Base-by-base conservation (phyloP, 2,329 filamentous ascomycete species). In the Exophiala mesophila region DNA sequence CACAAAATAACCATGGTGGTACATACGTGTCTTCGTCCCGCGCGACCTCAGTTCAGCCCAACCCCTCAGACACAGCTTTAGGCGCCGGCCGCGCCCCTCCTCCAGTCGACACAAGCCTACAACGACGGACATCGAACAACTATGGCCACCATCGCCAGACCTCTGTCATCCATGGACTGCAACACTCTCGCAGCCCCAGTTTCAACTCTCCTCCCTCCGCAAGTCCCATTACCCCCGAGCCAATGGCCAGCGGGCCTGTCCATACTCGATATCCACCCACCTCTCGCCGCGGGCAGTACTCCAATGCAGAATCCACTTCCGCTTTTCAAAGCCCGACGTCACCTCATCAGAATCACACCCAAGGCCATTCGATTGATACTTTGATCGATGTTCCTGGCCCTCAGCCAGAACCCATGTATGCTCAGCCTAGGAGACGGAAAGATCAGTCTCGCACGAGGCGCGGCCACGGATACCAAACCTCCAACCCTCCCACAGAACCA, bases 81-180 rank as follows among this genome's bases (percentile, higher is more conserved):
- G 46, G 36, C 36, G 21, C 40, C 41, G 43, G 17, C n/a, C 15
- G 42, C 43, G 48, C 41, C 36, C 35, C 36, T 16, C 35, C 44
- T 6, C 12, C 39, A n/a, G 36, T 49, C 6, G 53, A 52, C 24
- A 45, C 53, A 17, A 60, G 63, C 49, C 54, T 70, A 45, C 72
- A 77, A 51, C 66, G 73, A 50, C 73, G 72, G 50, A 62, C 70
- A 7, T 74, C 72, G 17, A 62, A 66, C 45, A 75, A 73, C 12
- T 83, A 97, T 72, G 87, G 86, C 46, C 89, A 98, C 64, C 88
- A 97, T 67, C 83, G 92, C 41, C 88, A 98, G 69, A 94, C 90
- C 1, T 97, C 90, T 36, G 96, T 97, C 56, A 89, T 97, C 44
- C 87, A 97, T 78, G 90, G 92, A 41, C 65, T 94, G 55, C 89